These are phyloP conservation scores for Pelargonium myrrhifolium DNA, from an alignment of 441 rosid genomes.

Conservation along the genomic window DNA sequence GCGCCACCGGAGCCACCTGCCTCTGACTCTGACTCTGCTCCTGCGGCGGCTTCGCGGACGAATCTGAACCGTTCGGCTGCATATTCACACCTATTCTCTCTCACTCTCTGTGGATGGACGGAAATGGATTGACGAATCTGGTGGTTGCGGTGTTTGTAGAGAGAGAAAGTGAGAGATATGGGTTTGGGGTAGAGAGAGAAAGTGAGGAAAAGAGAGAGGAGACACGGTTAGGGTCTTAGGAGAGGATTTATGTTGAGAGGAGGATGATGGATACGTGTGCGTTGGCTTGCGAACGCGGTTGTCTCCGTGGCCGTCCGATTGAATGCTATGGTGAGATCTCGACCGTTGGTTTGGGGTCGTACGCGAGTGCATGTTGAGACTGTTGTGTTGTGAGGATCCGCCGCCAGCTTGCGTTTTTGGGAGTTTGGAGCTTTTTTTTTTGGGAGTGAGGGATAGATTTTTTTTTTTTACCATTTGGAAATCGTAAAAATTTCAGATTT, in stretches of 20 bases:
- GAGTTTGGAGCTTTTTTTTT: conserved; percentile 4
- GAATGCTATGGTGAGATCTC: conserved; percentile 14
- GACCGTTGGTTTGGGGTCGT: conserved; percentile 30
- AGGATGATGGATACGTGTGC: conserved; percentile 24
- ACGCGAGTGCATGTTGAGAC: background rate
- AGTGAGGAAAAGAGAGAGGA: no score
- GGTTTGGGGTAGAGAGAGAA: background rate
- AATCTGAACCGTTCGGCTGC: conserved; percentile 56
- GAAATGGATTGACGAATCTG: conserved; percentile 10
- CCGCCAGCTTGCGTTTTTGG: conserved; percentile 35
- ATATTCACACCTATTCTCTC: conserved; percentile 3
- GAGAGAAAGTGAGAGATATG: conserved; percentile 19
- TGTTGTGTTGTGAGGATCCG: conserved; percentile 26
- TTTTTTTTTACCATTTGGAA: no score
- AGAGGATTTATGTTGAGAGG: conserved; percentile 27
- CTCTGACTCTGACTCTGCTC: conserved; percentile 11
- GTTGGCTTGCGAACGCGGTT: conserved; percentile 36
- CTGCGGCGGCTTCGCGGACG: conserved; percentile 28
- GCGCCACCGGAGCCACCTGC: conserved; percentile 23
- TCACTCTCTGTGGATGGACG: no score
- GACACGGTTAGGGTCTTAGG: conserved; percentile 39
- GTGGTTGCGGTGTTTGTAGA: background rate
- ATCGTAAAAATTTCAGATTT: no score
- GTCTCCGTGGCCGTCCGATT: conserved; percentile 41
- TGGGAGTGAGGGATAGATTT: background rate